Evolutionary conservation across 768 basidiomycete genomes (phyloP).

Genomic region (Hericium alpestre): DNA sequence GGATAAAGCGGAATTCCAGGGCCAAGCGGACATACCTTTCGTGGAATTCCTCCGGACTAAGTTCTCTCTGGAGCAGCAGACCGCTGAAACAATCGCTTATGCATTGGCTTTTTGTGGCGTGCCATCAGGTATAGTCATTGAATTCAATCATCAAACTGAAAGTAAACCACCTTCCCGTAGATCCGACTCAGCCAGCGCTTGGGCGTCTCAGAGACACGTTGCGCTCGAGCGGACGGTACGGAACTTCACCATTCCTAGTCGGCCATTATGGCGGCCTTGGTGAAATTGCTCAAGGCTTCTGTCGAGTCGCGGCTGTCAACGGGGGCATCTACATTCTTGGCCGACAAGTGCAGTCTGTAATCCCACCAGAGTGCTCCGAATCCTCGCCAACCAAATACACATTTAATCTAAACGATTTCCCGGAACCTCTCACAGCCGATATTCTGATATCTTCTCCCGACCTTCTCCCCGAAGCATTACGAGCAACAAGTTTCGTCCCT

Average conservation of each 20-base stretch:
- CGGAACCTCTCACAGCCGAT: slow-evolving; percentile 45
- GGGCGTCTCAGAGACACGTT: slow-evolving; percentile 65
- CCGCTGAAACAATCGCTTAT: slow-evolving; percentile 56
- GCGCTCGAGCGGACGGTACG: slow-evolving; percentile 76
- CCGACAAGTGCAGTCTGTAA: slow-evolving; percentile 27
- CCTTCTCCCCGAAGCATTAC: slow-evolving; percentile 12
- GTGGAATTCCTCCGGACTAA: slow-evolving; percentile 48
- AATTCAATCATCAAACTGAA: neutral
- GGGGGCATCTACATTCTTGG: slow-evolving; percentile 69
- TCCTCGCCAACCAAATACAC: slow-evolving; percentile 22
- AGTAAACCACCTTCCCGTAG: slow-evolving; percentile 27
- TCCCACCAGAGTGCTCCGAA: slow-evolving; percentile 1
- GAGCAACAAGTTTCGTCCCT: neutral
- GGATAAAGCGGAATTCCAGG: slow-evolving; percentile 43
- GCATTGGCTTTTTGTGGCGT: slow-evolving; percentile 65
- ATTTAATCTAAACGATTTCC: slow-evolving; percentile 47
- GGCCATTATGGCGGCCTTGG: slow-evolving; percentile 92
- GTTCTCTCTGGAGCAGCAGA: slow-evolving; percentile 52
- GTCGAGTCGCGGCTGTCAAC: slow-evolving; percentile 75
- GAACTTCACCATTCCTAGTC: slow-evolving; percentile 80
- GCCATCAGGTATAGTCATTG: slow-evolving; percentile 35
- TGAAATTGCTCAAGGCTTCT: slow-evolving; percentile 87
- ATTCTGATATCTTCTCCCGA: slow-evolving; percentile 42
- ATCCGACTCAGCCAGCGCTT: slow-evolving; percentile 55
- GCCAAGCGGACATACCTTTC: slow-evolving; percentile 48